phyloP scores from a whole-genome alignment of 176 grass and related monocot species.

The Phoenix roebelenii region DNA sequence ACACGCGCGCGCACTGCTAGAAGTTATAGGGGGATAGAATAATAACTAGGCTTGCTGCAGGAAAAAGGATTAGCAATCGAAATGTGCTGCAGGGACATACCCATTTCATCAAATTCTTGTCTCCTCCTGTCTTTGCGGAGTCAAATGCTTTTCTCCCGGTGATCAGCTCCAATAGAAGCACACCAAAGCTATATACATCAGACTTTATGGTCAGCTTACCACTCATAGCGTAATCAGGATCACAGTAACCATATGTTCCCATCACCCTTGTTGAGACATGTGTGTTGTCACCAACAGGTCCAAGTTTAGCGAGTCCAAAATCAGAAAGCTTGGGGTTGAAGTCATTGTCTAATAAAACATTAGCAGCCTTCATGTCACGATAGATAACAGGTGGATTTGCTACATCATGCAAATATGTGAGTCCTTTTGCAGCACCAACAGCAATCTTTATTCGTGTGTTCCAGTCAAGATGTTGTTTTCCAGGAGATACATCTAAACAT shows the following conservation, averaged over 20 bases:
- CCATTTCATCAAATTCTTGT: constrained; percentile 11
- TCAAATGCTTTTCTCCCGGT: constrained; percentile 12
- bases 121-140: neutral
- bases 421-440: constrained; percentile 3
- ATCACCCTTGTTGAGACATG: constrained; percentile 20
- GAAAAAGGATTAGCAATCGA: no score
- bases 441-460: constrained; percentile 13
- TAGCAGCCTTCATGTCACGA: constrained; percentile 21
- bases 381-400: constrained; percentile 24
- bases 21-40: no score
- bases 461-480: constrained; percentile 13
- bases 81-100: neutral
- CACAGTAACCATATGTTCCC: constrained; percentile 19
- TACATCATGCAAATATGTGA: constrained; percentile 15
- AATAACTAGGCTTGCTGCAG: no score
- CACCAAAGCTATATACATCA: constrained; percentile 21
- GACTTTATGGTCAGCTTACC: constrained; percentile 16
- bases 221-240: constrained; percentile 22
- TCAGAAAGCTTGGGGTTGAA: constrained; percentile 24
- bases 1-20: no score
- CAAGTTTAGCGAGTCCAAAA: constrained; percentile 22
- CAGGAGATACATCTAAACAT: neutral
- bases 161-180: constrained; percentile 20
- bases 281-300: constrained; percentile 17
- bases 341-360: constrained; percentile 8